Base-by-base conservation (phyloP, 2,329 filamentous ascomycete genomes). In the Calonectria leucothoes region DNA sequence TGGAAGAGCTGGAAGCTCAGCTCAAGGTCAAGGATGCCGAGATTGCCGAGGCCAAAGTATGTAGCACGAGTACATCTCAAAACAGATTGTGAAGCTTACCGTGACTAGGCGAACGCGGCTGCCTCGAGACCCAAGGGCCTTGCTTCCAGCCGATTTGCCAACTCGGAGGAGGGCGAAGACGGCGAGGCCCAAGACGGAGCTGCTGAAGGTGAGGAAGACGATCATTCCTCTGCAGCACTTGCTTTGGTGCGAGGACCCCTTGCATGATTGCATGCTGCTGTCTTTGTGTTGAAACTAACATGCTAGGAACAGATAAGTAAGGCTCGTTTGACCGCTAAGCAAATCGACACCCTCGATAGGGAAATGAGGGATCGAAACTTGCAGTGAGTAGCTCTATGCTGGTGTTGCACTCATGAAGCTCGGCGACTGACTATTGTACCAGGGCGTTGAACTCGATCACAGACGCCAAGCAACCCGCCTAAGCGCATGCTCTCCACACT, bases 1-100 rank as follows among this genome's bases (percentile, higher is more conserved):
- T 87, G 35, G 87, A 87, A 69, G 87, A 90, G 77, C 81, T 89
- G 79, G 86, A 89, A 76, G 89, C 89, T 42, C 89, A 89, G 79
- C 84, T 91, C 76, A 91, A 90, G 84, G 89, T 93, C 66, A 92
- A 90, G 85, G 90, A 93, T 51, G 91, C 91, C 49, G 91, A 93
- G 83, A 85, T 93, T 79, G 89, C 88, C 20, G 91, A 93, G 82
- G 90, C 87, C 70, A 89, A 89, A 86, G 91, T 92, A 83, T 25
- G 82, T 77, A 59, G 0, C 17, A 2, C 4, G 6, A 29, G 23
- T 6, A 12, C 6, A n/a, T 20, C 17, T 17, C 8, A 10, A 7
- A 0, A 10, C 25, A 23, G 25, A 61, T 14, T 51, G 66, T 74
- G 42, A 76, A 45, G 70, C 25, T 74, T 61, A 69, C 31, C 0